Percentiles rank a stretch among this genome's conserved stretches.
These are phyloP conservation scores for Eucalyptus caleyi DNA, from an alignment of 345 rosid species.

Conservation along the genomic window DNA sequence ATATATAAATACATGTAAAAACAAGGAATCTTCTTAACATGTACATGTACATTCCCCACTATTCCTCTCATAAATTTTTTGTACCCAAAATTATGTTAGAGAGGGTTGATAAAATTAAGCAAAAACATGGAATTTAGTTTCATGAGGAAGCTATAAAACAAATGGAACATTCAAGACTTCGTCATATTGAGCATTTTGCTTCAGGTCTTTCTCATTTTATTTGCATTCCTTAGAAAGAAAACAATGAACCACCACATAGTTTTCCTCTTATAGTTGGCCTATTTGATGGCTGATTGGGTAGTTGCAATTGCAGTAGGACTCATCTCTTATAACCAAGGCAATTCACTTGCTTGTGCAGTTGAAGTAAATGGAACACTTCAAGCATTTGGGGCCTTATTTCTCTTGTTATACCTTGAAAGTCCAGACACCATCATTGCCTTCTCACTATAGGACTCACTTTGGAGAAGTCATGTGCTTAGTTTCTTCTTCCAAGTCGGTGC, in stretches of 20 bases:
- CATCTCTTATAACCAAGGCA: background rate
- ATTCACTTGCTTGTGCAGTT: background rate
- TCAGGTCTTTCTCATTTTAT: background rate
- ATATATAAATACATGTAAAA: no score
- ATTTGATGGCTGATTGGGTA: background rate
- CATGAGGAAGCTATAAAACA: accelerated
- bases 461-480: background rate
- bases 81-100: background rate
- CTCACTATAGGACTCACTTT: background rate
- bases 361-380: background rate
- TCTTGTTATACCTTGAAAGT: accelerated
- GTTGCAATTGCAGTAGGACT: accelerated
- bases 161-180: no score
- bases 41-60: background rate
- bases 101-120: no score
- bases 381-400: background rate
- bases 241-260: background rate
- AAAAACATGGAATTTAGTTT: background rate
- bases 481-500: background rate
- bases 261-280: background rate
- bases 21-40: background rate
- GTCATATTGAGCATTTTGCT: accelerated
- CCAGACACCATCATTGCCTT: background rate
- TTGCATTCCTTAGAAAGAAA: no score
- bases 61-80: background rate